phyloP scores from a whole-genome alignment of 495 filamentous ascomycete species.

The Aspergillus campestris region DNA sequence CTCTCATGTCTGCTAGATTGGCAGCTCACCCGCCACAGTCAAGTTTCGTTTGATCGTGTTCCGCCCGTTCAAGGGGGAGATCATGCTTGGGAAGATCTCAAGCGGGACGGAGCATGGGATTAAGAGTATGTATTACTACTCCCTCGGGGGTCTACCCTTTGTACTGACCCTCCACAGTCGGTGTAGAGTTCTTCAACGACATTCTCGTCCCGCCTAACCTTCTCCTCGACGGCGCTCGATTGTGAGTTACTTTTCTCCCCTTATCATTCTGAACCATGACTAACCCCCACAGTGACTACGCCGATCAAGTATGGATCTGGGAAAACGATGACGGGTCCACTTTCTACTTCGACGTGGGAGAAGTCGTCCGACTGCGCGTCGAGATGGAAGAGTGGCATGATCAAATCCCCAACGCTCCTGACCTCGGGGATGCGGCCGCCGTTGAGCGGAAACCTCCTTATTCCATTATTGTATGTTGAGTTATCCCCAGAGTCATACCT shows the following conservation, averaged over 20 bases:
- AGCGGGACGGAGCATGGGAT: conserved; percentile 66
- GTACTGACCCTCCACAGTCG: conserved; percentile 43
- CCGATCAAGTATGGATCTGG: conserved; percentile 78
- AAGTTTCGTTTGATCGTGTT: conserved; percentile 92
- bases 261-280: conserved; percentile 5
- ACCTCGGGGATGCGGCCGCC: conserved; percentile 39
- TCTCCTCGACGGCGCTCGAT: conserved; percentile 63
- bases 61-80: conserved; percentile 87
- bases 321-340: conserved; percentile 55
- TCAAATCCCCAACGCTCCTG: conserved; percentile 63
- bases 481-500: neutral
- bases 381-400: conserved; percentile 83
- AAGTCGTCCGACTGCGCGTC: conserved; percentile 77
- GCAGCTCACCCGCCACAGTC: conserved; percentile 39
- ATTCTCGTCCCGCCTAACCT: conserved; percentile 66
- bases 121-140: conserved; percentile 43
- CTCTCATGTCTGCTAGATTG: neutral
- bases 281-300: conserved; percentile 46
- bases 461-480: conserved; percentile 50
- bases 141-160: neutral
- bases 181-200: conserved; percentile 84
- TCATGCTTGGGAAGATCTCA: conserved; percentile 71
- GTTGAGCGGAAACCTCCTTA: conserved; percentile 54
- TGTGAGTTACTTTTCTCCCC: conserved; percentile 43
- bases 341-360: conserved; percentile 80